A percentile compares a stretch with the other conserved stretches of the same genome.
Evolutionary conservation across 352 stramenopile species (phyloP).

Genomic region (Globisporangium acanthophoron): DNA sequence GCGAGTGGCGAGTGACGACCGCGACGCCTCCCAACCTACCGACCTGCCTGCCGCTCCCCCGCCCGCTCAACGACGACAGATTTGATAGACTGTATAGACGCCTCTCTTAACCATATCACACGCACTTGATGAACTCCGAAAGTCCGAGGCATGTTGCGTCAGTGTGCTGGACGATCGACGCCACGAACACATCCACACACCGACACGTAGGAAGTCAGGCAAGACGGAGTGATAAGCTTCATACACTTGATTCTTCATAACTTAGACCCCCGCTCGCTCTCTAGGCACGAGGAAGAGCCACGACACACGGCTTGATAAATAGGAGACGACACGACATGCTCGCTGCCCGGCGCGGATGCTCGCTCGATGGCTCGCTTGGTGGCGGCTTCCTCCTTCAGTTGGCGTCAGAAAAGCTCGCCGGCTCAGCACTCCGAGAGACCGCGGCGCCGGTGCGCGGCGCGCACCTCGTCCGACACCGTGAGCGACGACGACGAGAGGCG

Average conservation of each 20-base stretch:
- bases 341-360: not conserved
- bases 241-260: not conserved
- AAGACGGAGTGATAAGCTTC: not conserved
- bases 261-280: not conserved
- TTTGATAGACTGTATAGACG: conserved; percentile 15
- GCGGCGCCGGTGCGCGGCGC: conserved; percentile 21
- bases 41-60: not conserved
- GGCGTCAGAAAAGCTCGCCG: not conserved
- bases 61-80: not conserved
- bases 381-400: too few species aligned
- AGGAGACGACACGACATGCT: not conserved
- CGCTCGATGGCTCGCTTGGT: too few species aligned
- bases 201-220: too few species aligned
- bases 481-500: conserved; percentile 39
- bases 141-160: too few species aligned
- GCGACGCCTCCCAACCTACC: not conserved
- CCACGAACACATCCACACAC: not conserved
- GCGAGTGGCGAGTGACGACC: conserved; percentile 15
- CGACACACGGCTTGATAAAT: not conserved
- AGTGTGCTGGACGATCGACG: not conserved
- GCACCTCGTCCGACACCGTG: conserved; percentile 17
- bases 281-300: not conserved
- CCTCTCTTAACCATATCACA: not conserved
- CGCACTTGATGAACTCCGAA: not conserved
- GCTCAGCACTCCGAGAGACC: conserved; percentile 27